Conservation (phyloP, 306 rosid genomes). For the Canavalia ensiformis region DNA sequence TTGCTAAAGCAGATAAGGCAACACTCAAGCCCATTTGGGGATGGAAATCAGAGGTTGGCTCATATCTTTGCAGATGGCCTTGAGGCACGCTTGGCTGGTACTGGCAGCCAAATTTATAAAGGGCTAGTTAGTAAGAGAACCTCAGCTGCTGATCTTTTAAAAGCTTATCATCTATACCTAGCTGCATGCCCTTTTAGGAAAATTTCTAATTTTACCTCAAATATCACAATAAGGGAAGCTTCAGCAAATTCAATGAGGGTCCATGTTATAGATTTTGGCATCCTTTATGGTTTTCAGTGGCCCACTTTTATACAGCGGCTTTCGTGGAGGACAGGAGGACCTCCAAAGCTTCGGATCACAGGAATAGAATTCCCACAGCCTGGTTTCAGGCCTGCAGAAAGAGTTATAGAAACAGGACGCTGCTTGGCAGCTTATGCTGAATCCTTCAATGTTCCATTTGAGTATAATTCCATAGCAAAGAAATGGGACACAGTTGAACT, state of each 20-base stretch:
- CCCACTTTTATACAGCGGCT: conserved; percentile 84
- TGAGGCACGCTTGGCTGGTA: conserved; percentile 96
- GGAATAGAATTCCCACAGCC: conserved; percentile 97
- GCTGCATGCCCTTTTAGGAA: conserved; percentile 94
- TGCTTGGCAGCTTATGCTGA: conserved; percentile 90
- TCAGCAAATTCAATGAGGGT: conserved; percentile 58
- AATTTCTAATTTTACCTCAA: conserved; percentile 71
- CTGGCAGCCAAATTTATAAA: conserved; percentile 94
- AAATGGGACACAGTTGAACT: conserved; percentile 84
- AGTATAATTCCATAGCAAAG: conserved; percentile 85
- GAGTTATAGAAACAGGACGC: conserved; percentile 87
- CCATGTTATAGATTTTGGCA: conserved; percentile 92
- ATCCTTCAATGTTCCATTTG: conserved; percentile 75
- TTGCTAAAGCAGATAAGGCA: conserved; percentile 77
- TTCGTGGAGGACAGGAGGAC: conserved; percentile 67
- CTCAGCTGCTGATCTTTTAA: conserved; percentile 74
- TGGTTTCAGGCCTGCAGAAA: conserved; percentile 96
- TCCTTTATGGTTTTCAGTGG: conserved; percentile 97
- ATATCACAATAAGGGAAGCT: conserved; percentile 61
- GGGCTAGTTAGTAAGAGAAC: conserved; percentile 77
- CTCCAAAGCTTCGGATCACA: conserved; percentile 86
- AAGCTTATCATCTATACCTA: conserved; percentile 82
- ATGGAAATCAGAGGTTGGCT: conserved; percentile 92
- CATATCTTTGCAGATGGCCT: conserved; percentile 90
- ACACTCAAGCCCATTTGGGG: conserved; percentile 82